A percentile compares a stretch with the other conserved stretches of the same genome.
Evolutionary conservation across 73 alveolate species (phyloP).

Genomic region (Stentor roeselii): DNA sequence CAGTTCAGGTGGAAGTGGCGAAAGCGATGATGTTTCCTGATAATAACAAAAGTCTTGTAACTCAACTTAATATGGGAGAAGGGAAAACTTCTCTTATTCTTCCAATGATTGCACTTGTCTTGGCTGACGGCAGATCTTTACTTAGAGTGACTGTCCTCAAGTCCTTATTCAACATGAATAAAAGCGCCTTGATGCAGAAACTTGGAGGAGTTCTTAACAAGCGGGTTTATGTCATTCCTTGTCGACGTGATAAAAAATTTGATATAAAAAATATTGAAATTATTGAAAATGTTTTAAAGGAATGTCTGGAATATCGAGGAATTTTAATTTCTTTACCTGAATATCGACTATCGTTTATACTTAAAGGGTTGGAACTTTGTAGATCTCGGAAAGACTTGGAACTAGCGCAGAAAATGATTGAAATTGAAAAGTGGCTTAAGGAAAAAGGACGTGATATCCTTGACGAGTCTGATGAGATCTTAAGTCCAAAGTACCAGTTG

Average conservation of each 20-base stretch:
- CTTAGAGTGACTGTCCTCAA: neutral
- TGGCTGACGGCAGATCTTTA: neutral
- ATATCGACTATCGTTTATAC: neutral
- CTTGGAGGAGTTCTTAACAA: slow-evolving; percentile 22
- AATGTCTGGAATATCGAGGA: neutral
- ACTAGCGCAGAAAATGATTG: neutral
- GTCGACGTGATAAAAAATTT: slow-evolving; percentile 3
- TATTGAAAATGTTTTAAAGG: neutral
- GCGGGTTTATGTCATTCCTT: slow-evolving; percentile 23
- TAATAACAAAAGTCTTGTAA: slow-evolving; percentile 23
- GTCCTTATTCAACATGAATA: neutral
- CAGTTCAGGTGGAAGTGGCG: slow-evolving; percentile 34
- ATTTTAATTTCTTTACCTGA: neutral
- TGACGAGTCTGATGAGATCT: slow-evolving; percentile 34
- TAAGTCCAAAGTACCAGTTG: slow-evolving; percentile 5
- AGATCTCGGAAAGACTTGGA: no score
- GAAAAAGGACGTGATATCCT: slow-evolving; percentile 11
- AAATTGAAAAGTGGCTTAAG: neutral
- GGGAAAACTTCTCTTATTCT: slow-evolving; percentile 26
- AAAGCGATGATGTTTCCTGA: slow-evolving; percentile 11
- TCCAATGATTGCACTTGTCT: neutral
- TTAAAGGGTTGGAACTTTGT: neutral
- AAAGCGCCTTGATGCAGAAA: neutral
- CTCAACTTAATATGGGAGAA: slow-evolving; percentile 38
- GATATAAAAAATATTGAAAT: neutral